Evolutionary conservation across 345 rosid species (phyloP).

Genomic region (Geranium rotundifolium): DNA sequence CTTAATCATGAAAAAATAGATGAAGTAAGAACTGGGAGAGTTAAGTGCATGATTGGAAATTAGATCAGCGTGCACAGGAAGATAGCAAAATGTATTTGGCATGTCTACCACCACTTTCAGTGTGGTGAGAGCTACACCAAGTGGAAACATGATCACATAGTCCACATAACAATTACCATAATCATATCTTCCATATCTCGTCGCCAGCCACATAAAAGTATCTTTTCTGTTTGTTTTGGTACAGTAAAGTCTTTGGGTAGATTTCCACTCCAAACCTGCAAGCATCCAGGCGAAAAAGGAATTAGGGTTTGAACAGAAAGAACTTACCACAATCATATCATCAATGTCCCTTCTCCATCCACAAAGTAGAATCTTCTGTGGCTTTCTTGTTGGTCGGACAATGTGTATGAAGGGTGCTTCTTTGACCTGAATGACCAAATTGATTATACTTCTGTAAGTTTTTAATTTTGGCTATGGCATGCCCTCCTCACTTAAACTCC

Average conservation of each 20-base stretch:
- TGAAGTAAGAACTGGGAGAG: slow-evolving; percentile 3
- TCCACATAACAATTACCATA: slow-evolving; percentile 41
- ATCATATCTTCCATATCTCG: slow-evolving; percentile 83
- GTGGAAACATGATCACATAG: slow-evolving; percentile 5
- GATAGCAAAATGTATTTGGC: slow-evolving; percentile 1
- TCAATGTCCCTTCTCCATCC: slow-evolving; percentile 86
- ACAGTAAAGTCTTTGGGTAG: slow-evolving; percentile 45
- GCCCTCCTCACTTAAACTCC: slow-evolving; percentile 23
- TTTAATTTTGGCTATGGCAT: slow-evolving; percentile 19
- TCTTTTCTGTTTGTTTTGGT: slow-evolving; percentile 48
- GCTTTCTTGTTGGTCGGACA: slow-evolving; percentile 48
- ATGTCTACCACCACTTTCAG: slow-evolving; percentile 20
- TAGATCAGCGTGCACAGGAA: background rate
- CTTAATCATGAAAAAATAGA: background rate
- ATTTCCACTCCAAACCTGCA: slow-evolving; percentile 63
- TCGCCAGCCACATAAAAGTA: slow-evolving; percentile 72
- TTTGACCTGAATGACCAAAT: slow-evolving; percentile 63
- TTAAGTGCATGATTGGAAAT: slow-evolving; percentile 1
- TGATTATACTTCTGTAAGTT: slow-evolving; percentile 25
- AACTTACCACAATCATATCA: slow-evolving; percentile 84
- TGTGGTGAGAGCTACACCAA: slow-evolving; percentile 4
- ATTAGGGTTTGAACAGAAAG: slow-evolving; percentile 49
- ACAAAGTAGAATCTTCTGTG: slow-evolving; percentile 79
- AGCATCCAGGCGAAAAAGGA: slow-evolving; percentile 38
- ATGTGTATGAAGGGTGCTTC: slow-evolving; percentile 45